phyloP scores from a whole-genome alignment of 768 basidiomycete species.

The Amanita exitialis region DNA sequence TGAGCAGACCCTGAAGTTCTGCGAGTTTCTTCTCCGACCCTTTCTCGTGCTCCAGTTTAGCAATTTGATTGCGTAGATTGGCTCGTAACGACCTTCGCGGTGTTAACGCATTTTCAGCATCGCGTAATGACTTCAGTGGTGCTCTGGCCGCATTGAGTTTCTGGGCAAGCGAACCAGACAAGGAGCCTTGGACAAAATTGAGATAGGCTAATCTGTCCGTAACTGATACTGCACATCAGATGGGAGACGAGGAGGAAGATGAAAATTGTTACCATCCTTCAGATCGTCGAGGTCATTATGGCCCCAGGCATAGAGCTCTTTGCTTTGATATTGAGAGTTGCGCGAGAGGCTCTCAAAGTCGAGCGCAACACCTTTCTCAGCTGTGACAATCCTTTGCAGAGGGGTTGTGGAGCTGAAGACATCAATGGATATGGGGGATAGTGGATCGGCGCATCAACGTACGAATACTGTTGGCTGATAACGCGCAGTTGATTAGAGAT shows the following conservation, averaged over 20 bases:
- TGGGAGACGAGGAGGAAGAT: constrained; percentile 4
- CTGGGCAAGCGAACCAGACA: constrained; percentile 47
- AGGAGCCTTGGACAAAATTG: constrained; percentile 66
- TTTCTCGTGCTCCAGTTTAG: constrained; percentile 54
- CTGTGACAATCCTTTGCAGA: constrained; percentile 71
- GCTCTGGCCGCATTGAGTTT: constrained; percentile 56
- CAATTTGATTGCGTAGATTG: constrained; percentile 49
- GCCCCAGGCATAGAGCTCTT: constrained; percentile 82
- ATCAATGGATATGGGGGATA: constrained; percentile 8
- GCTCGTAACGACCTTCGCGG: constrained; percentile 57
- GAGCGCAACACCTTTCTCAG: constrained; percentile 68
- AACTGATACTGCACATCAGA: constrained; percentile 29
- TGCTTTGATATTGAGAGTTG: constrained; percentile 65
- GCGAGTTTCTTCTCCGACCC: constrained; percentile 56
- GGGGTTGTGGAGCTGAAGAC: constrained; percentile 43
- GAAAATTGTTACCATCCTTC: constrained; percentile 51
- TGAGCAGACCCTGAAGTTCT: constrained; percentile 64
- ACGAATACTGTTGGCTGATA: constrained; percentile 70
- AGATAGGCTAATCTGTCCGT: constrained; percentile 77
- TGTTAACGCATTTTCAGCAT: constrained; percentile 50
- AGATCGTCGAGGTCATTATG: constrained; percentile 61
- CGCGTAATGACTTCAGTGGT: constrained; percentile 63
- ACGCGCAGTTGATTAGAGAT: constrained; percentile 66
- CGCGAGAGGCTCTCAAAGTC: constrained; percentile 60
- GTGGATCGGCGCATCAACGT: constrained; percentile 15